phyloP scores from a whole-genome alignment of 345 rosid genomes.

The Lenwebbia sp. region DNA sequence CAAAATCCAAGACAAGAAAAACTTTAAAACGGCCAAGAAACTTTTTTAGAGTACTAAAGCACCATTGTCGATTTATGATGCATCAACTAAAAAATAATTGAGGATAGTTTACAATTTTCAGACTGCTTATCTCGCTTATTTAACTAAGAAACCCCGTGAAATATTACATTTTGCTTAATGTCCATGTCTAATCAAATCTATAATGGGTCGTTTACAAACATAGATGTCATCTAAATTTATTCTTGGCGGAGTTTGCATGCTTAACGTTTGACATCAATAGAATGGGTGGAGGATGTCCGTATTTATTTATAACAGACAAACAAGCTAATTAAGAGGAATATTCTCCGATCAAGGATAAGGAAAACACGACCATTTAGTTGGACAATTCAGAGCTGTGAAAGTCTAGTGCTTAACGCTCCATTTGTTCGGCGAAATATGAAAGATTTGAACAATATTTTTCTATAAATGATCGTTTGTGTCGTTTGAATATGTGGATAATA shows the following conservation, averaged over 20 bases:
- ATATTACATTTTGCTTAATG: not conserved
- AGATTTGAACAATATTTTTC: too few species aligned
- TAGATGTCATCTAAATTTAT: not conserved
- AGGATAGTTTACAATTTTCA: not conserved
- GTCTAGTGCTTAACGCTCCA: not conserved
- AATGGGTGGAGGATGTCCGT: not conserved
- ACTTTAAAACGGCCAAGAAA: not conserved
- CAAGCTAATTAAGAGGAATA: not conserved
- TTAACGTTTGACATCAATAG: not conserved
- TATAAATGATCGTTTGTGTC: too few species aligned
- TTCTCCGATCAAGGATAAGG: not conserved
- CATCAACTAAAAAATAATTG: not conserved
- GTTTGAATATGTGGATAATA: too few species aligned
- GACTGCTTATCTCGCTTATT: not conserved
- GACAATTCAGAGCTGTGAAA: not conserved
- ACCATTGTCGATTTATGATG: not conserved
- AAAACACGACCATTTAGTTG: not conserved
- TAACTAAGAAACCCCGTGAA: accelerated
- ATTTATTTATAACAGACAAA: not conserved
- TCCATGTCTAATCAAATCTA: not conserved
- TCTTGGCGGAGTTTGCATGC: not conserved
- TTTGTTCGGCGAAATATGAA: too few species aligned
- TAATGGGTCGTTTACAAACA: not conserved
- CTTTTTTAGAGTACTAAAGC: not conserved
- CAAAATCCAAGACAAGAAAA: not conserved